These are phyloP conservation scores for Choricystis sp. DNA, from an alignment of 139 green algal species.

Conservation along the genomic window DNA sequence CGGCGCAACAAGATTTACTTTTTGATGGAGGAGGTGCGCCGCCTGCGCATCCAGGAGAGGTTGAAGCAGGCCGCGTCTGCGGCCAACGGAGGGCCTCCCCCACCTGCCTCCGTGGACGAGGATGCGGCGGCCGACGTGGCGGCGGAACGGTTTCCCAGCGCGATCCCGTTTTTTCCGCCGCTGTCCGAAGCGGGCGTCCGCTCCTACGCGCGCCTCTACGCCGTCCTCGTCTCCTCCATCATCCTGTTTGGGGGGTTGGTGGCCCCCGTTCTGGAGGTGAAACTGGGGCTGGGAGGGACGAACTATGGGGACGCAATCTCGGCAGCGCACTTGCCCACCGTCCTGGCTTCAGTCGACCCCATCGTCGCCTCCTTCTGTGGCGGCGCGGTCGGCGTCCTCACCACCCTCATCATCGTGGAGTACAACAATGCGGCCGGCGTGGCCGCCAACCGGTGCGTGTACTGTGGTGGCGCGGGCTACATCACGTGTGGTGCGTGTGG, in stretches of 20 bases:
- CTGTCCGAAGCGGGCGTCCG: slow-evolving; percentile 67
- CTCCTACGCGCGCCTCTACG: slow-evolving; percentile 70
- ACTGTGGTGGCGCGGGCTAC: slow-evolving; percentile 80
- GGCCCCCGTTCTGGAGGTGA: slow-evolving; percentile 79
- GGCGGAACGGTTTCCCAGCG: slow-evolving; percentile 43
- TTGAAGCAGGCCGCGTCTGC: slow-evolving; percentile 46
- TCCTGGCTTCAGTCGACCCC: slow-evolving; percentile 87
- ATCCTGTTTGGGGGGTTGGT: slow-evolving; percentile 88
- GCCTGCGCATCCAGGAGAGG: slow-evolving; percentile 83
- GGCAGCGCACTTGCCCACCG: slow-evolving; percentile 65
- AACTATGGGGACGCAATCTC: slow-evolving; percentile 88
- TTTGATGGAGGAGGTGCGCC: slow-evolving; percentile 91
- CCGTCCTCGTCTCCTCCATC: slow-evolving; percentile 40
- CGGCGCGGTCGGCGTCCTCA: slow-evolving; percentile 85
- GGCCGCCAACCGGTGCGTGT: slow-evolving; percentile 47
- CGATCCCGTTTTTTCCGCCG: slow-evolving; percentile 76
- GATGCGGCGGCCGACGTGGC: not conserved
- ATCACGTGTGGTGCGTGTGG: slow-evolving; percentile 76
- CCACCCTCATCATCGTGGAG: slow-evolving; percentile 88
- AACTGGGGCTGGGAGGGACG: slow-evolving; percentile 73
- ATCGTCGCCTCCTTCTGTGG: slow-evolving; percentile 98
- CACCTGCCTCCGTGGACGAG: not conserved
- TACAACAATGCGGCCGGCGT: slow-evolving; percentile 82
- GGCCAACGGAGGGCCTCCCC: not conserved
- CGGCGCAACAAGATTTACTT: slow-evolving; percentile 84